Evolutionary conservation across 2,329 filamentous ascomycete species (phyloP).

Genomic region (Aspergillus sp.): DNA sequence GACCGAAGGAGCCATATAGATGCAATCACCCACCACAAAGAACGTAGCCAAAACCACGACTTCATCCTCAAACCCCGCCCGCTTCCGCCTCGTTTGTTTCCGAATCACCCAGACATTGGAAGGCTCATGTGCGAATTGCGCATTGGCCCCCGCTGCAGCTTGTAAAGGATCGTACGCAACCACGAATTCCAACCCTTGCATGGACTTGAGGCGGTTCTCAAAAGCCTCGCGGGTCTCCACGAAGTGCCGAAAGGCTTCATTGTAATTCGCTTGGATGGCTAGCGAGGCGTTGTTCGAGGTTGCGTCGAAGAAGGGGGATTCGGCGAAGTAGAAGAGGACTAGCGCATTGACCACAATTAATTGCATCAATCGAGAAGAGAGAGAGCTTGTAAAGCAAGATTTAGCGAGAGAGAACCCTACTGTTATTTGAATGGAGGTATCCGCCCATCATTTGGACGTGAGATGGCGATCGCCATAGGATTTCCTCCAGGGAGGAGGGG

Average conservation of each 20-base stretch:
- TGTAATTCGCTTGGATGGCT: constrained; percentile 55
- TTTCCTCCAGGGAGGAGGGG: constrained; percentile 47
- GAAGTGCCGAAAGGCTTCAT: constrained; percentile 54
- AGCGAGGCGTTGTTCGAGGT: constrained; percentile 65
- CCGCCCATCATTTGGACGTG: constrained; percentile 53
- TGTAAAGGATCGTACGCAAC: constrained; percentile 62
- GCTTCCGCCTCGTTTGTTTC: constrained; percentile 59
- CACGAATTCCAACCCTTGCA: constrained; percentile 64
- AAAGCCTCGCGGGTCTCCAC: constrained; percentile 61
- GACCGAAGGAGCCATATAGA: constrained; percentile 66
- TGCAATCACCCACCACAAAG: constrained; percentile 63
- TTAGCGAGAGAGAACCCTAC: constrained; percentile 30
- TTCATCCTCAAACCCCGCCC: constrained; percentile 50
- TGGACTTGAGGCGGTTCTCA: constrained; percentile 58
- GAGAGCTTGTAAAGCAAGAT: background rate
- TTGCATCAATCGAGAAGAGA: background rate
- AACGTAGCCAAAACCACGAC: constrained; percentile 61
- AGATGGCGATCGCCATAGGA: constrained; percentile 51
- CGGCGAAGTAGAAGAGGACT: constrained; percentile 66
- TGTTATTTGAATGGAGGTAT: constrained; percentile 51
- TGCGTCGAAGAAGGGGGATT: constrained; percentile 67
- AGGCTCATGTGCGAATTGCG: constrained; percentile 50
- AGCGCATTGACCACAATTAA: constrained; percentile 1
- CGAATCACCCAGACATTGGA: constrained; percentile 64
- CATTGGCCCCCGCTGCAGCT: constrained; percentile 47